phyloP scores from a whole-genome alignment of 805 yeast species.

The Saturnispora ahearnii region DNA sequence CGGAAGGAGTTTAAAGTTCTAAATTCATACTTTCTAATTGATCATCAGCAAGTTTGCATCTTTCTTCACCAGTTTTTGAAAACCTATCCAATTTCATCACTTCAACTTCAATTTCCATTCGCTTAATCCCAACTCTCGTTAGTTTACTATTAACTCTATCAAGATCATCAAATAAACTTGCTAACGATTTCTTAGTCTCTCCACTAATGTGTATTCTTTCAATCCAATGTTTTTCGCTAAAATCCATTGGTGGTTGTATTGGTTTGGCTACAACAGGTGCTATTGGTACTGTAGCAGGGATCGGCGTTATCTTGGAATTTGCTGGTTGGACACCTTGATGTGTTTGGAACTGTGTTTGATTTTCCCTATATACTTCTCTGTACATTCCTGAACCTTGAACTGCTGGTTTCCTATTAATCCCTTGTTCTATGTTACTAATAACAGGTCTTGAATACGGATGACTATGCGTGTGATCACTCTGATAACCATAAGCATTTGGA shows the following conservation, averaged over 20 bases:
- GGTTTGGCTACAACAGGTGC: background rate
- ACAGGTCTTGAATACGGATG: background rate
- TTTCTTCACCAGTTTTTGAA: slow-evolving; percentile 20
- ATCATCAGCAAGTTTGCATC: slow-evolving; percentile 29
- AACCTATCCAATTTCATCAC: slow-evolving; percentile 21
- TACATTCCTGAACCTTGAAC: background rate
- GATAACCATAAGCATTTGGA: slow-evolving; percentile 1
- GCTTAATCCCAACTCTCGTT: slow-evolving; percentile 12
- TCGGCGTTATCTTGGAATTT: background rate
- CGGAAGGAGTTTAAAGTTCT: background rate
- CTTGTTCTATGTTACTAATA: background rate
- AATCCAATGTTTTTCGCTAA: slow-evolving; percentile 25
- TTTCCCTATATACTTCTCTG: background rate
- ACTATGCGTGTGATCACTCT: background rate
- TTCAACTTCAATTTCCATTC: slow-evolving; percentile 22
- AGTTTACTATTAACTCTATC: slow-evolving; percentile 18
- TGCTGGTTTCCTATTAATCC: background rate
- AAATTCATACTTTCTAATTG: slow-evolving; percentile 42
- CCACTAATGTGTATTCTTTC: slow-evolving; percentile 19
- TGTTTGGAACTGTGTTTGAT: background rate
- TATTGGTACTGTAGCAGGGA: background rate
- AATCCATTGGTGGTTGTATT: slow-evolving; percentile 6
- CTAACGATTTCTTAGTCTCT: slow-evolving; percentile 13
- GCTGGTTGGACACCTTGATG: background rate
- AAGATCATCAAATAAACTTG: slow-evolving; percentile 18